Evolutionary conservation across 2,329 filamentous ascomycete genomes (phyloP), one percentile per base, ranked within the genome.

Genomic region (Phialophora chinensis): DNA sequence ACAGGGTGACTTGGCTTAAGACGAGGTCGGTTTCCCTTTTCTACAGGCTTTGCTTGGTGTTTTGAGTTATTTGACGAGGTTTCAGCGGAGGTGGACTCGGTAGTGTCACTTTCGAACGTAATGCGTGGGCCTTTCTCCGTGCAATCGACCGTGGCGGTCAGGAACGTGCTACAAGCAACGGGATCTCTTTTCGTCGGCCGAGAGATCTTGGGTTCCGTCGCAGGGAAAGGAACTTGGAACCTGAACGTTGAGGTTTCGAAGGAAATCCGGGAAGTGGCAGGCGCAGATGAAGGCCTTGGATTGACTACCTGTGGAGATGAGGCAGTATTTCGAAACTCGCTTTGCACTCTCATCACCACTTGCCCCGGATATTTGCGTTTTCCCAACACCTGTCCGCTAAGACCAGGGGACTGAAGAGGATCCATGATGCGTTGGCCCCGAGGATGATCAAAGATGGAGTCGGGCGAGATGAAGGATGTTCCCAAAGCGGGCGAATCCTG

Each of bases 311-410:
- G 63, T 17, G 63, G 60, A 7, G 64, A 63, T n/a, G 61, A 66
- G 49, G 53, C 58, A 23, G 29, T 25, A 33, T 66, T 59, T 29
- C 44, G 56, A 56, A 55, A 62, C 38, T 64, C 57, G 47, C 44
- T 62, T 11, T 53, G 35, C n/a, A 66, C 66, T 27, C 50, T 63
- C 63, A 68, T 68, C 35, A 60, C 6, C n/a, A 61, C 52, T 17
- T 38, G 42, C 35, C 49, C 14, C 29, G 50, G 47, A 52, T 69
- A 60, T 54, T 65, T 66, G 23, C 64, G 64, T 20, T 66, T 66
- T 35, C 49, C 47, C 47, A 61, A n/a, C 8, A 52, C 49, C 29
- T 38, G 31, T n/a, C 27, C 20, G 17, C 5, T 42, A 20, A 35
- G 23, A 5, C 44, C 12, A 20, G 59, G 20, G 17, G 49, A n/a